Evolutionary conservation across 2,329 filamentous ascomycete species (phyloP), one percentile per base, ranked within the genome.

Genomic region (Phaeoacremonium minimum): DNA sequence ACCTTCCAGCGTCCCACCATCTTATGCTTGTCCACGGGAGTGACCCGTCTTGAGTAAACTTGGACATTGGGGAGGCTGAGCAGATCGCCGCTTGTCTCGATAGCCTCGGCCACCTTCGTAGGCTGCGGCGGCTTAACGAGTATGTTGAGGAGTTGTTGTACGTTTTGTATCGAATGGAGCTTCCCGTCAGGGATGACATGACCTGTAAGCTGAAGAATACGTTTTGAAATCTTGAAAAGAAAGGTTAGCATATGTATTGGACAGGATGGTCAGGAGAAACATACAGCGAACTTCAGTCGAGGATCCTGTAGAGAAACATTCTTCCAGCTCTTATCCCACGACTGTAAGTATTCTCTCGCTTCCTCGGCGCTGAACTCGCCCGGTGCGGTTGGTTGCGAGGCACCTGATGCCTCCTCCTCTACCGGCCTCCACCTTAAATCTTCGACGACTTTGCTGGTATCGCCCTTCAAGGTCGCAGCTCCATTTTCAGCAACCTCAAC

Each of bases 141-240:
- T 31, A 75, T 59, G 17, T 66, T 62, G 29, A 86, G 59, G 35
- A 87, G 58, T 18, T 71, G 58, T 37, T 68, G 65, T 26, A 79
- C 67, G 7, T 71, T 80, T 35, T 59, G 61, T 42, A 79, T 67
- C 30, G 68, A 64, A 33, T 67, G 63, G 42, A 94, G 73, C 47
- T 75, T 73, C 32, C 77, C 68, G 60, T 96, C 91, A 13, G 85
- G 71, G 46, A 95, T 69, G 41, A 78, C 75, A 43, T 81, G 77
- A 42, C 87, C 87, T n/a, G 84, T 90, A 42, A 95, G 71, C 57
- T 93, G 85, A 57, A 84, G 79, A 43, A 89, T 67, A 41, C 87
- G 83, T 65, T 95, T 95, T 51, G 82, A 67, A 46, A 93, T 73
- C 90, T 96, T 47, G 15, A n/a, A 5, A 5, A 30, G 11, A 4